Percentiles rank a stretch among this genome's conserved stretches.
Evolutionary conservation across 73 alveolate species (phyloP).

Genomic region (Durusdinium trenchii): DNA sequence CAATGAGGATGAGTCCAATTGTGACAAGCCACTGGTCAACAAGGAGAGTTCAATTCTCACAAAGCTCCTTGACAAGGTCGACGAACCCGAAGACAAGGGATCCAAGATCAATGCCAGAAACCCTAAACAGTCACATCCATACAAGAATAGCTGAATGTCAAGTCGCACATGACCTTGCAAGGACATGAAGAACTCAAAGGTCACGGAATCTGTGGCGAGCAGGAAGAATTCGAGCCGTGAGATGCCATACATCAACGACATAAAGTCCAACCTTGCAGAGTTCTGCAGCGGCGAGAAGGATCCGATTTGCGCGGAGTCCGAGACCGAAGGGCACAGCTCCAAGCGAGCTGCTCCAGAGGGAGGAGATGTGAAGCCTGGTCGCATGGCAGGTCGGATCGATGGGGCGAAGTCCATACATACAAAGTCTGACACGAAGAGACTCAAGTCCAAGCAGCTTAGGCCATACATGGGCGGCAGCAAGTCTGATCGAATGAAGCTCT

Average conservation of each 20-base stretch:
- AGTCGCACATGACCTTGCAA: constrained; percentile 40
- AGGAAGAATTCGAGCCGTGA: not conserved
- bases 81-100: not conserved
- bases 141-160: not conserved
- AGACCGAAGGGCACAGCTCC: not conserved
- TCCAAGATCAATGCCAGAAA: not conserved
- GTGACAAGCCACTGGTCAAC: constrained; percentile 29
- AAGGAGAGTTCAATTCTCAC: not conserved
- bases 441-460: constrained; percentile 1
- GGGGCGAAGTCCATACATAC: not conserved
- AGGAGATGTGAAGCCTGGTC: not conserved
- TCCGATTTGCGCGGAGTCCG: constrained; percentile 34
- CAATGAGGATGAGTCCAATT: not conserved
- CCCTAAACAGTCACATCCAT: constrained; percentile 42
- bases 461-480: not conserved
- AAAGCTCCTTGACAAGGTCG: not conserved
- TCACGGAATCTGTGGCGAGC: not conserved
- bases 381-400: not conserved
- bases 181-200: not conserved
- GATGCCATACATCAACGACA: constrained; percentile 33
- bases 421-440: not conserved
- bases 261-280: not conserved
- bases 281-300: not conserved
- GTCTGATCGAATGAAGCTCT: constrained; percentile 2
- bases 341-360: constrained; percentile 35